Evolutionary conservation across 352 stramenopile species (phyloP), one percentile per base, ranked within the genome.

Genomic region (Blastocystis sp.): DNA sequence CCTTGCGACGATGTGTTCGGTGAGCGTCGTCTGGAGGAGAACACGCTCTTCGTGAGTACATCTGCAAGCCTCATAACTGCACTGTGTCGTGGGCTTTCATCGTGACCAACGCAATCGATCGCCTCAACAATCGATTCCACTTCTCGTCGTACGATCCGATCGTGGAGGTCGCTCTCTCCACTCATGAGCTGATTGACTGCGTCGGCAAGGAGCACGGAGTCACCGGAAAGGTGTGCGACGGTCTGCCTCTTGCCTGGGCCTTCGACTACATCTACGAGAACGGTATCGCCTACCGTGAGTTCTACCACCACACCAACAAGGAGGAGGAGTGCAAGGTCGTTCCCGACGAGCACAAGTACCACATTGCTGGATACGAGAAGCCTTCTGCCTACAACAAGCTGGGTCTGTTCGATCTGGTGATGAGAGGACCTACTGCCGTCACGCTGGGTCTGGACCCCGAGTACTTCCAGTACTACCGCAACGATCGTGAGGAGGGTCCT

Each of bases 391-490:
- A 61, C 53, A 61, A 61, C 53, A 61, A 61, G 53, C n/a, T 18
- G 53, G 53, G 53, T 61, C n/a, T 61, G 53, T 29, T 61, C 11
- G 53, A 61, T 6, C 53, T 61, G 53, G 53, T 61, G 53, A 29
- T 29, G 53, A 21, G n/a, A 9, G 53, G 53, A 32, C n/a, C n/a
- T n/a, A n/a, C n/a, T n/a, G n/a, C 53, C 24, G 53, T 61, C 9
- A 61, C 53, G 11, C 53, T 61, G 53, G 53, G 53, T 61, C 53
- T 61, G 53, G 53, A 61, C n/a, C 53, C 53, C n/a, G 53, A 61
- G 53, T 61, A 27, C 53, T 61, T 61, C 53, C 53, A 61, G 53
- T 61, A 61, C 53, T 61, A 61, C 53, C 53, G 53, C n/a, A 61
- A 61, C n/a, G 53, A 61, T 29, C 53, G 53, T 29, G 53, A 61